These are phyloP conservation scores for Anisodus tanguticus DNA, from an alignment of 257 asterid species.

Conservation along the genomic window DNA sequence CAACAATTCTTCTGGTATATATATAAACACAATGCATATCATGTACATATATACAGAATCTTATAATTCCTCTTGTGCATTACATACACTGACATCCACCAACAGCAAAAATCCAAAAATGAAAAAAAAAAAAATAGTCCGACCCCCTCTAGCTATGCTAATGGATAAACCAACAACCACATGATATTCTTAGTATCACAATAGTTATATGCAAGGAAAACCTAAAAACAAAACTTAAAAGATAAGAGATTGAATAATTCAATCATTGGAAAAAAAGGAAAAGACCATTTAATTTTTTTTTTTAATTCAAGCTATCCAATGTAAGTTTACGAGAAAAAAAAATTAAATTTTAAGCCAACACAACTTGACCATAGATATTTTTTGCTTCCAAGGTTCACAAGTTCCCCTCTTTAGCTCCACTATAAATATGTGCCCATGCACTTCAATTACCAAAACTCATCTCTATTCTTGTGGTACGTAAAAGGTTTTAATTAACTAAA, in stretches of 20 bases:
- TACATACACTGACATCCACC: not conserved
- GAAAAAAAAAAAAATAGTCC: not conserved
- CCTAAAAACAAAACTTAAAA: not conserved
- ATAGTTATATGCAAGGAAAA: not conserved
- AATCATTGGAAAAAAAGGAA: not conserved
- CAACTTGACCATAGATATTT: not conserved
- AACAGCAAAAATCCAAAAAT: not conserved
- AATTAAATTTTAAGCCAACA: too few relatives aligned
- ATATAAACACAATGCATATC: too few relatives aligned
- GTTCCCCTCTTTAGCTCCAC: not conserved
- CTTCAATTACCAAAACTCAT: constrained; percentile 1
- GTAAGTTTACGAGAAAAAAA: too few relatives aligned
- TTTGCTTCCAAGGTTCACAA: not conserved
- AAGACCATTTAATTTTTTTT: not conserved
- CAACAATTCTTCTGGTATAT: not conserved
- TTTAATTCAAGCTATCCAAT: too few relatives aligned
- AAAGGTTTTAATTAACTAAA: not conserved
- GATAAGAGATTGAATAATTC: not conserved
- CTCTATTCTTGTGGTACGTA: not conserved
- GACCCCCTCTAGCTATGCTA: not conserved
- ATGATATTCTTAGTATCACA: not conserved
- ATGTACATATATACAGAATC: too few relatives aligned
- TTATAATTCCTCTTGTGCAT: not conserved
- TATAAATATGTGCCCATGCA: not conserved
- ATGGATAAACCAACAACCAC: not conserved